Evolutionary conservation across 2,329 filamentous ascomycete genomes (phyloP).

Genomic region (Biscogniauxia mediterranea): DNA sequence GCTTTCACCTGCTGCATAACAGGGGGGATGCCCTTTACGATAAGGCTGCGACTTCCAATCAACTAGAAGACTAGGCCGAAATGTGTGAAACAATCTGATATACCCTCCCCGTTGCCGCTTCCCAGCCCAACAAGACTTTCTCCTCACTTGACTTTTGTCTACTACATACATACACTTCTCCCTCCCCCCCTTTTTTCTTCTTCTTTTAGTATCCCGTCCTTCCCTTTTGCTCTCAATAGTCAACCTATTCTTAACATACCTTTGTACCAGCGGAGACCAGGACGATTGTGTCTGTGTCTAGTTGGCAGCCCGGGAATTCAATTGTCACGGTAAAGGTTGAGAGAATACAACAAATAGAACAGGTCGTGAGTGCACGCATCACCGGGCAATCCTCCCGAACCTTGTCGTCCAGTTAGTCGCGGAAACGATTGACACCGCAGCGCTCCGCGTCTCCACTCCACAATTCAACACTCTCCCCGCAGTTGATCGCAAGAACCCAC

Average conservation of each 20-base stretch:
- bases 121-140: slow-evolving; percentile 14
- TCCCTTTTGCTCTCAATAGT: not conserved
- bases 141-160: slow-evolving; percentile 8
- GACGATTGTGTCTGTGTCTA: not conserved
- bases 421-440: not conserved
- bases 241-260: no score
- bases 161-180: slow-evolving; percentile 5
- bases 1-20: slow-evolving; percentile 17
- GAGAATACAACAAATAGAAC: not conserved
- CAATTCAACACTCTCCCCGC: not conserved
- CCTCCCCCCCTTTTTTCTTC: not conserved
- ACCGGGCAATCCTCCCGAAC: not conserved
- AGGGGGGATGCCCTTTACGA: slow-evolving; percentile 26
- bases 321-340: not conserved
- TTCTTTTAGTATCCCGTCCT: not conserved
- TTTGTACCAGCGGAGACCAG: no score
- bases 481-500: slow-evolving; percentile 3
- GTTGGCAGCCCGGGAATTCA: not conserved
- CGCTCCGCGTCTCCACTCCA: no score
- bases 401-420: not conserved
- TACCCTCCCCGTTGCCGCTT: slow-evolving; percentile 15
- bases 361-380: not conserved
- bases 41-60: slow-evolving; percentile 32
- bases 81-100: slow-evolving; percentile 23
- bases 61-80: slow-evolving; percentile 5